Evolutionary conservation across 495 filamentous ascomycete species (phyloP).

Genomic region (Penicillium mononematosum): DNA sequence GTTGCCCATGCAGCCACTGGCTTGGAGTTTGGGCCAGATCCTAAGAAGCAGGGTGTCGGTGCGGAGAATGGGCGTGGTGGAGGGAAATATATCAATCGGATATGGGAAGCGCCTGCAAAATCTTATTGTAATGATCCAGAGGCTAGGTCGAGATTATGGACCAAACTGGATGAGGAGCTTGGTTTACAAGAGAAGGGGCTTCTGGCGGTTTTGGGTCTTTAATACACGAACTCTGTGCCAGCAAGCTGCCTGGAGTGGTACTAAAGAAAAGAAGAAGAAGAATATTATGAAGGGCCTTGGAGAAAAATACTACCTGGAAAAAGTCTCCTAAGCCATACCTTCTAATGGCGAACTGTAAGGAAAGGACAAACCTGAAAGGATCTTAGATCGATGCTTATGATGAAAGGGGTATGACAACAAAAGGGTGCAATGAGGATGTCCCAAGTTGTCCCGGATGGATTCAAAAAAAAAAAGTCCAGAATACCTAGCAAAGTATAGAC

Average conservation of each 20-base stretch:
- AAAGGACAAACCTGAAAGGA: neutral
- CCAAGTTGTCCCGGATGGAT: neutral
- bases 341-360: neutral
- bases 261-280: neutral
- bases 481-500: slow-evolving; percentile 11
- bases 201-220: slow-evolving; percentile 8
- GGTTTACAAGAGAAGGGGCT: slow-evolving; percentile 20
- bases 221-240: neutral
- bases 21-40: slow-evolving; percentile 23
- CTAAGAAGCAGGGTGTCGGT: slow-evolving; percentile 19
- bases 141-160: slow-evolving; percentile 20
- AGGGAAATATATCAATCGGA: slow-evolving; percentile 30
- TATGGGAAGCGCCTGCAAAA: slow-evolving; percentile 23
- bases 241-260: neutral
- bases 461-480: slow-evolving; percentile 2
- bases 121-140: slow-evolving; percentile 14
- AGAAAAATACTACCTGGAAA: neutral
- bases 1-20: slow-evolving; percentile 24
- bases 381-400: neutral
- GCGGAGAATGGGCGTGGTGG: slow-evolving; percentile 16
- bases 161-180: slow-evolving; percentile 20
- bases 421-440: neutral
- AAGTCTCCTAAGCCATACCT: neutral
- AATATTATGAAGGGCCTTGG: neutral
- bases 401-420: neutral